phyloP scores from a whole-genome alignment of 495 filamentous ascomycete species.

The Trichocladium uniseriatum region DNA sequence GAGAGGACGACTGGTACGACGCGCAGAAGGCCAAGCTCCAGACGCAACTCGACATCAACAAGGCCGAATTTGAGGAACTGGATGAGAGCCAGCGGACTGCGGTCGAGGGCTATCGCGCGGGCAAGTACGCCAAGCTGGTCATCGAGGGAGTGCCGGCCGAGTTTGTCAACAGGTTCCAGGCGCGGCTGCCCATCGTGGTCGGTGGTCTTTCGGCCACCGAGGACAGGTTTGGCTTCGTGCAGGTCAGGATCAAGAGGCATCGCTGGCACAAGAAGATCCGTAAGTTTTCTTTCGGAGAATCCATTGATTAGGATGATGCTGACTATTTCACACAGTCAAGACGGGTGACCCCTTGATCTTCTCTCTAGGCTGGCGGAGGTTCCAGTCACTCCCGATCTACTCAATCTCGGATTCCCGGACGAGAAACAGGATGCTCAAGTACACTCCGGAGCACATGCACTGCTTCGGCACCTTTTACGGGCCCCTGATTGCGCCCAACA shows the following conservation, averaged over 20 bases:
- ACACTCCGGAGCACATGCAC: conserved; percentile 81
- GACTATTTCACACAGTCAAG: conserved; percentile 46
- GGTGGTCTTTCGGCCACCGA: conserved; percentile 87
- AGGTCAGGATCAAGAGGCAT: conserved; percentile 91
- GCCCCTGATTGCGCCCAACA: conserved; percentile 88
- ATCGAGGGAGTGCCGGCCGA: conserved; percentile 83
- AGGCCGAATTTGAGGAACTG: conserved; percentile 75
- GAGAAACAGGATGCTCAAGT: conserved; percentile 95
- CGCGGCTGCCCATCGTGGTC: conserved; percentile 75
- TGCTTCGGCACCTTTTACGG: conserved; percentile 94
- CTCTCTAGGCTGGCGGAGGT: conserved; percentile 93
- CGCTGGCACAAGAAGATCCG: conserved; percentile 97
- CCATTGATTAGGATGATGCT: neutral
- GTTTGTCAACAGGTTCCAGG: conserved; percentile 80
- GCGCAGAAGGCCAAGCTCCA: conserved; percentile 88
- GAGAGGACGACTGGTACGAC: conserved; percentile 98
- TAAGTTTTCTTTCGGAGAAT: conserved; percentile 4
- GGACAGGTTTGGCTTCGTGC: conserved; percentile 89
- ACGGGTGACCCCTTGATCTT: conserved; percentile 96
- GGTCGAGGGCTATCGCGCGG: conserved; percentile 86
- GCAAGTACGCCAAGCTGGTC: conserved; percentile 84
- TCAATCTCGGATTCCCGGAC: conserved; percentile 88
- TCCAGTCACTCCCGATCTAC: conserved; percentile 87
- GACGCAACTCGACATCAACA: conserved; percentile 92
- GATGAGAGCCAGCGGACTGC: conserved; percentile 69